phyloP scores from a whole-genome alignment of 1,139 yeast genomes.

The Suhomyces guaymorum region DNA sequence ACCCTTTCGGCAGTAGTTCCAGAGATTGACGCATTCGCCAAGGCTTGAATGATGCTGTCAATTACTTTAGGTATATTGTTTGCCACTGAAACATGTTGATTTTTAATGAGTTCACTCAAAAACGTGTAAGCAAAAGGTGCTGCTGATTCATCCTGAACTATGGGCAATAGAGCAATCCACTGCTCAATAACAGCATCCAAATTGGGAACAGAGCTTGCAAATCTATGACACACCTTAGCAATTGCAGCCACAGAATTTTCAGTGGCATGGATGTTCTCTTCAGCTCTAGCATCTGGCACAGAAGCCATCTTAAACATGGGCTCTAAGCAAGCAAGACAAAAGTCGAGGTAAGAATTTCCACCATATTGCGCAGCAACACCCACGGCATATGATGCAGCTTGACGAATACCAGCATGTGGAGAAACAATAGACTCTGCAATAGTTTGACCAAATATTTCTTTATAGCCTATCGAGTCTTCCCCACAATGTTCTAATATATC shows the following conservation, averaged over 20 bases:
- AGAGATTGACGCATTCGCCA: constrained; percentile 62
- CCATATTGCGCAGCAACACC: constrained; percentile 87
- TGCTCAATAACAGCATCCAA: constrained; percentile 62
- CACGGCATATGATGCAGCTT: constrained; percentile 81
- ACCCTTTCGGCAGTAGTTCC: constrained; percentile 72
- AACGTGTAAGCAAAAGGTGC: constrained; percentile 86
- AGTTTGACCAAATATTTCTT: constrained; percentile 62
- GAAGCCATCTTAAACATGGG: constrained; percentile 73
- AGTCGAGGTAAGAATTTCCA: constrained; percentile 61
- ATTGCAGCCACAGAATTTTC: constrained; percentile 83
- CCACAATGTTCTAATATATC: constrained; percentile 84
- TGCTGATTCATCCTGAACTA: constrained; percentile 81
- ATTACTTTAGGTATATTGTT: constrained; percentile 64
- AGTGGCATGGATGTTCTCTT: constrained; percentile 82
- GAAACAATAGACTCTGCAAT: constrained; percentile 66
- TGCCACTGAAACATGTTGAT: constrained; percentile 62
- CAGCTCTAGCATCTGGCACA: constrained; percentile 83
- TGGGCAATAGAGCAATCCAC: constrained; percentile 84
- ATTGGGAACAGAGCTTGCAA: constrained; percentile 58
- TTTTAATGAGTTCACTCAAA: constrained; percentile 70
- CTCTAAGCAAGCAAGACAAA: constrained; percentile 68
- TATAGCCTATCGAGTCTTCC: constrained; percentile 60
- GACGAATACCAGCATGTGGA: constrained; percentile 76
- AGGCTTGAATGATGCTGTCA: constrained; percentile 75
- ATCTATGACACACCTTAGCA: constrained; percentile 71